Conservation (phyloP, 495 filamentous ascomycete species). For the Hypoxylon trugodes region DNA sequence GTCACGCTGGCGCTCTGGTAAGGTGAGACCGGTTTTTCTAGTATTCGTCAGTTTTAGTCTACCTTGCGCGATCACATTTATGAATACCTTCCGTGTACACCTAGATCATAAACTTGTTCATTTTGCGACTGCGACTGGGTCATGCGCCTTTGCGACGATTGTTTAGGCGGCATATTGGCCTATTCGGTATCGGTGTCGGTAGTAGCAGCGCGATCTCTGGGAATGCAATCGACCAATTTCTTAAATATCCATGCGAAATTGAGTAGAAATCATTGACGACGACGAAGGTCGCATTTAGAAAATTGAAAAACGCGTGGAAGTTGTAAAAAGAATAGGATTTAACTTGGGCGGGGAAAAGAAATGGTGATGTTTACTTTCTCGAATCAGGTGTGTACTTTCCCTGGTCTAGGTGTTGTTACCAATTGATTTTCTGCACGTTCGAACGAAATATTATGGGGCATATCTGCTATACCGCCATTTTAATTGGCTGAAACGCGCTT, state of each 20-base stretch:
- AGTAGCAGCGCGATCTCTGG: neutral
- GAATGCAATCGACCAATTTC: slow-evolving; percentile 9
- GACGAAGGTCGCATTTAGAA: slow-evolving; percentile 7
- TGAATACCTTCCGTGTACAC: slow-evolving; percentile 59
- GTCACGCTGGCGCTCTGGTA: slow-evolving; percentile 85
- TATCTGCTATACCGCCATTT: neutral
- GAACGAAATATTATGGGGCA: slow-evolving; percentile 16
- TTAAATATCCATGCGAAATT: neutral
- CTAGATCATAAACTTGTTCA: slow-evolving; percentile 58
- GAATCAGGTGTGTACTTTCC: slow-evolving; percentile 15
- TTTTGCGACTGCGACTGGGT: slow-evolving; percentile 50
- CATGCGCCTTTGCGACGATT: slow-evolving; percentile 47
- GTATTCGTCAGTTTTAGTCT: slow-evolving; percentile 11
- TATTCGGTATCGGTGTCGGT: neutral
- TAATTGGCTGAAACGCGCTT: slow-evolving; percentile 30
- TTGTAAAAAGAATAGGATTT: neutral
- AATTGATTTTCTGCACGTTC: slow-evolving; percentile 22
- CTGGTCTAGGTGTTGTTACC: slow-evolving; percentile 5
- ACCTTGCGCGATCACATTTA: neutral
- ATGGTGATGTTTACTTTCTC: slow-evolving; percentile 35
- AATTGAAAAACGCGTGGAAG: slow-evolving; percentile 7
- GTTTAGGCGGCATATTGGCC: slow-evolving; percentile 41
- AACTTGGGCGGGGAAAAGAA: slow-evolving; percentile 20
- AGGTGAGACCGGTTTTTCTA: slow-evolving; percentile 80
- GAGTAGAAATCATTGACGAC: neutral